phyloP scores from a whole-genome alignment of 73 alveolate species.

The Paramecium caudatum region DNA sequence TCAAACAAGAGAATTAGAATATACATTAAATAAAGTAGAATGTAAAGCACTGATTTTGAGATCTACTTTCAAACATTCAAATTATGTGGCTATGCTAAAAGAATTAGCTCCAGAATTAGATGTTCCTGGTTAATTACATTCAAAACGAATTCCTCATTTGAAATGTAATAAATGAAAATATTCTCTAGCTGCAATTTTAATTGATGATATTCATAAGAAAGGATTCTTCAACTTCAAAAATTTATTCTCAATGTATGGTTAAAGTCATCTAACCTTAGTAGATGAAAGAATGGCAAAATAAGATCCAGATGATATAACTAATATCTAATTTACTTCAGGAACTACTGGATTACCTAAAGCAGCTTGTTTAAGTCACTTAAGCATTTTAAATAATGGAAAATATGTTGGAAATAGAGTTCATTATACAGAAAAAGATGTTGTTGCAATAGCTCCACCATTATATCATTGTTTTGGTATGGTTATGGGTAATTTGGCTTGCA shows the following conservation, averaged over 20 bases:
- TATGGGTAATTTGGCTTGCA: slow-evolving; percentile 85
- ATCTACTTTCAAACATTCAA: slow-evolving; percentile 79
- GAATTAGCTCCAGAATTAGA: slow-evolving; percentile 81
- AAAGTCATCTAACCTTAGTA: slow-evolving; percentile 67
- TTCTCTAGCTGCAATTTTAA: slow-evolving; percentile 30
- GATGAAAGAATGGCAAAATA: slow-evolving; percentile 63
- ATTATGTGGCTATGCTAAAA: slow-evolving; percentile 82
- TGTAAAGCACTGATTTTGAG: slow-evolving; percentile 83
- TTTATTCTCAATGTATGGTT: slow-evolving; percentile 63
- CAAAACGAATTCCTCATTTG: slow-evolving; percentile 74
- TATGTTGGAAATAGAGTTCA: slow-evolving; percentile 79
- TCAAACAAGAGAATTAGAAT: slow-evolving; percentile 80
- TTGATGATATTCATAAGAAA: slow-evolving; percentile 77
- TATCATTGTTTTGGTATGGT: slow-evolving; percentile 96
- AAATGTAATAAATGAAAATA: not conserved
- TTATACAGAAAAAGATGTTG: slow-evolving; percentile 75
- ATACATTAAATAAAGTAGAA: slow-evolving; percentile 76
- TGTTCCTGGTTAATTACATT: slow-evolving; percentile 65
- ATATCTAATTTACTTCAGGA: slow-evolving; percentile 91
- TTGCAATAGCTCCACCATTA: slow-evolving; percentile 87
- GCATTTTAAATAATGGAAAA: slow-evolving; percentile 83
- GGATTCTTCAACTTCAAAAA: slow-evolving; percentile 85
- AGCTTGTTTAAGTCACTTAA: slow-evolving; percentile 84
- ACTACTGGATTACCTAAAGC: slow-evolving; percentile 92
- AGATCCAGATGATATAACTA: slow-evolving; percentile 84